Evolutionary conservation across 2,329 filamentous ascomycete genomes (phyloP).

Genomic region (Neophaeococcomyces mojaviensis): DNA sequence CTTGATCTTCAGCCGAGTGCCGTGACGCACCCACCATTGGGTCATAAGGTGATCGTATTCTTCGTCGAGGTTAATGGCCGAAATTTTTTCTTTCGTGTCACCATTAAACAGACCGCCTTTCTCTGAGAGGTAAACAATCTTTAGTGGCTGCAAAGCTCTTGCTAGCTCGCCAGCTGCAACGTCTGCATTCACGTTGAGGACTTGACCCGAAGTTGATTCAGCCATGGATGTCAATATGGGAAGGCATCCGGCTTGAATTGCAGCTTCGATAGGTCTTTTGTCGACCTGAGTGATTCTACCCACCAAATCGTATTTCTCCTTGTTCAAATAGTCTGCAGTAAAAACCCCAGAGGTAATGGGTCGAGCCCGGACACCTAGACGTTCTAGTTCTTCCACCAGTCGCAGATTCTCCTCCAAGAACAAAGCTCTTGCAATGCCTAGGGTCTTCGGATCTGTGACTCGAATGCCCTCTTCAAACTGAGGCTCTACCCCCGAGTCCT

Average conservation of each 20-base stretch:
- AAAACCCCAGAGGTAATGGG: conserved; percentile 88
- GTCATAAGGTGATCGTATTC: conserved; percentile 90
- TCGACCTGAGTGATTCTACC: conserved; percentile 93
- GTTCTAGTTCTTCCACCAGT: conserved; percentile 80
- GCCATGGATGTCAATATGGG: conserved; percentile 96
- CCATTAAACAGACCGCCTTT: conserved; percentile 95
- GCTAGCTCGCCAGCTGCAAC: conserved; percentile 92
- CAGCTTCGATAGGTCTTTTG: conserved; percentile 80
- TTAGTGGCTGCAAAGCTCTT: conserved; percentile 78
- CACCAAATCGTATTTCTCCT: conserved; percentile 91
- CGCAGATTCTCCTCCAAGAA: conserved; percentile 95
- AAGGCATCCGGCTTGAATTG: conserved; percentile 82
- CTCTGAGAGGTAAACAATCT: conserved; percentile 97
- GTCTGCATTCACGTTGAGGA: conserved; percentile 96
- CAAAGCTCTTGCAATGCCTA: conserved; percentile 81
- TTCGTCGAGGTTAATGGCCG: conserved; percentile 92
- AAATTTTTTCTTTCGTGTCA: conserved; percentile 90
- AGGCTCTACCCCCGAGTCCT: conserved; percentile 86
- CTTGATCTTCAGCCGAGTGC: conserved; percentile 92
- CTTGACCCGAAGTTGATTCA: conserved; percentile 80
- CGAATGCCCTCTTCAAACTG: conserved; percentile 95
- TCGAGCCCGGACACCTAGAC: conserved; percentile 78
- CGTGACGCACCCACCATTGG: conserved; percentile 90
- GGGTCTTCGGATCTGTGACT: conserved; percentile 89
- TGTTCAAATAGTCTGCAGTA: conserved; percentile 87